phyloP scores from a whole-genome alignment of 2,329 filamentous ascomycete species.

The Amphichorda felina region DNA sequence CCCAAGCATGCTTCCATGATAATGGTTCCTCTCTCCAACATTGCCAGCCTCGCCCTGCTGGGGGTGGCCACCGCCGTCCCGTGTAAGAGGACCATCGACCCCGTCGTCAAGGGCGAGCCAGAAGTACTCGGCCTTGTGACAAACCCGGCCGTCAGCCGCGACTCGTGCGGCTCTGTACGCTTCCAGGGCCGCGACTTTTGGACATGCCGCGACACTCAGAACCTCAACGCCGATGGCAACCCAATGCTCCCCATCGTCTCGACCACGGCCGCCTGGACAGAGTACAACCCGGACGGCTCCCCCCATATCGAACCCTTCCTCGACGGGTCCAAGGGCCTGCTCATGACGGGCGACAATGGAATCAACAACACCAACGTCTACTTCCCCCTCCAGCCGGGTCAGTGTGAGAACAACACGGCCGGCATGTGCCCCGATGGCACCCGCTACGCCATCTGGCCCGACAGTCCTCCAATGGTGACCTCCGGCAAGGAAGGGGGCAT shows the following conservation, averaged over 20 bases:
- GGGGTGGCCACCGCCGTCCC: no score
- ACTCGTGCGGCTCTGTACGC: slow-evolving; percentile 7
- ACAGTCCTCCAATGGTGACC: slow-evolving; percentile 7
- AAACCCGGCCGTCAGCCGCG: slow-evolving; percentile 7
- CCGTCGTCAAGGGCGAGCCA: not conserved
- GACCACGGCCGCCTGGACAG: slow-evolving; percentile 7
- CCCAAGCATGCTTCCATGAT: no score
- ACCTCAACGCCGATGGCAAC: slow-evolving; percentile 2
- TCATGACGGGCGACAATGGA: slow-evolving; percentile 3
- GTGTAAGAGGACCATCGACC: not conserved
- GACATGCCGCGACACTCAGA: slow-evolving; percentile 8
- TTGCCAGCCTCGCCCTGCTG: no score
- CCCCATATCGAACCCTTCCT: slow-evolving; percentile 4
- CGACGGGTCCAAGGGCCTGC: not conserved
- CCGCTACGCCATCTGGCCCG: slow-evolving; percentile 8
- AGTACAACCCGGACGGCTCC: slow-evolving; percentile 5
- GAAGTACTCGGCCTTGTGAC: slow-evolving; percentile 3
- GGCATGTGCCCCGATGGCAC: slow-evolving; percentile 6
- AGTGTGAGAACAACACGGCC: slow-evolving; percentile 6
- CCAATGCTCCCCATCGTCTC: slow-evolving; percentile 5
- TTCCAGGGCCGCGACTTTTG: slow-evolving; percentile 7
- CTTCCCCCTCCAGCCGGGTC: not conserved
- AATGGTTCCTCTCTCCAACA: no score
- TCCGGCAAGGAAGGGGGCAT: slow-evolving; percentile 3
- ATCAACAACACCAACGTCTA: slow-evolving; percentile 3